Conservation (phyloP, 352 stramenopile genomes). For the Globisporangium parvum region DNA sequence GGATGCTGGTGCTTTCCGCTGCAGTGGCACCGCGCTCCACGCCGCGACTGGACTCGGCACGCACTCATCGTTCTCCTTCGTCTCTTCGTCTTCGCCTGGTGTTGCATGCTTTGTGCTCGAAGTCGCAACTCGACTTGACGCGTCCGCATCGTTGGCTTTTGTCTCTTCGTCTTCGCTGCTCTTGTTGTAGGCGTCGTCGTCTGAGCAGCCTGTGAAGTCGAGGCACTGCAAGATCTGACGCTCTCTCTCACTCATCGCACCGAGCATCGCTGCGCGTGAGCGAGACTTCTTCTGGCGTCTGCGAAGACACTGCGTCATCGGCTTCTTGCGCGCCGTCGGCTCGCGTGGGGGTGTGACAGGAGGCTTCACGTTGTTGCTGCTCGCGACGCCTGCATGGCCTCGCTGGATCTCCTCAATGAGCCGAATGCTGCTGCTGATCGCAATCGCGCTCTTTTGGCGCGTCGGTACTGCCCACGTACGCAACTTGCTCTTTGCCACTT, state of each 20-base stretch:
- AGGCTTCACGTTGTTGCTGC: background rate
- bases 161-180: slow-evolving; percentile 2
- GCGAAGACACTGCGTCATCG: background rate
- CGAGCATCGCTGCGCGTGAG: background rate
- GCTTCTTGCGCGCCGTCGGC: background rate
- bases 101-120: too few relatives aligned
- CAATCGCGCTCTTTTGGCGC: background rate
- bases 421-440: background rate
- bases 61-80: too few relatives aligned
- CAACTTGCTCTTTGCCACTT: background rate
- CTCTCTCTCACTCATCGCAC: background rate
- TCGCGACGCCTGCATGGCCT: background rate
- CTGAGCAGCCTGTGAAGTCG: slow-evolving; percentile 10
- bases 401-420: background rate
- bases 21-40: too few relatives aligned
- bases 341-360: background rate
- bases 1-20: too few relatives aligned
- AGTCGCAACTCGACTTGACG: too few relatives aligned
- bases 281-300: slow-evolving; percentile 7
- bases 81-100: too few relatives aligned
- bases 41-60: too few relatives aligned
- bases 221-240: slow-evolving; percentile 10
- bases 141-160: background rate
- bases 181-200: background rate
- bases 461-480: background rate